Conservation (phyloP, 345 rosid species). For the Corchorus olitorius region DNA sequence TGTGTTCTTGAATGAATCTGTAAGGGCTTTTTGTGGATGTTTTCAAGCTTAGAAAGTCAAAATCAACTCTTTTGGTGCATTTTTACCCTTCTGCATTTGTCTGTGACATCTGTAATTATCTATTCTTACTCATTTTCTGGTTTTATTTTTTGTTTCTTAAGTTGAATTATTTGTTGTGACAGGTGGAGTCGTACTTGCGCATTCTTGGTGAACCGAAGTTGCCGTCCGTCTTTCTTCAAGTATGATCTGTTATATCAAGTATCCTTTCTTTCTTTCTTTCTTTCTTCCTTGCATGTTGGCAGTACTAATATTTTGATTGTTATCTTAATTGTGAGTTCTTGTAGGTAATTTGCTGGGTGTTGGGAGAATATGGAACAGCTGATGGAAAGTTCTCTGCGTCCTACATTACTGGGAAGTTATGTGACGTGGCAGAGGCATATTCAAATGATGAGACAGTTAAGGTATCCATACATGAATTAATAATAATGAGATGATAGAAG, state of each 20-base stretch:
- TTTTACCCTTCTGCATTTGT: neutral
- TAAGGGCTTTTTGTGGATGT: neutral
- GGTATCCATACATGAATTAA: slow-evolving; percentile 47
- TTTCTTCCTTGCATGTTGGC: slow-evolving; percentile 8
- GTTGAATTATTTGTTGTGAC: slow-evolving; percentile 23
- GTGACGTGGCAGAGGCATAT: slow-evolving; percentile 96
- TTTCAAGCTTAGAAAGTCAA: neutral
- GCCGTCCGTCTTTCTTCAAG: slow-evolving; percentile 95
- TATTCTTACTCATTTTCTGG: neutral
- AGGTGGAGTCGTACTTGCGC: slow-evolving; percentile 94
- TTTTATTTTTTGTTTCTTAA: slow-evolving; percentile 17
- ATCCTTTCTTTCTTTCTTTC: slow-evolving; percentile 5
- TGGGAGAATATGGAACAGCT: slow-evolving; percentile 94
- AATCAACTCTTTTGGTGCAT: neutral
- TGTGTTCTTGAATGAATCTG: neutral
- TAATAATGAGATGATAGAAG: neutral
- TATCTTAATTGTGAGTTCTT: slow-evolving; percentile 28
- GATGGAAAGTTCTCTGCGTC: slow-evolving; percentile 85
- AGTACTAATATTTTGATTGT: neutral
- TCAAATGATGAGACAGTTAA: slow-evolving; percentile 92
- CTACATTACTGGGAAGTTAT: slow-evolving; percentile 82
- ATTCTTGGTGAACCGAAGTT: slow-evolving; percentile 94
- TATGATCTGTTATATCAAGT: slow-evolving; percentile 31
- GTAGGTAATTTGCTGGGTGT: slow-evolving; percentile 98
- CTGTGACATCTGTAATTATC: neutral